These are phyloP conservation scores for Backusella australiensis DNA, from an alignment of 192 early-diverging fungal genomes.

Conservation along the genomic window DNA sequence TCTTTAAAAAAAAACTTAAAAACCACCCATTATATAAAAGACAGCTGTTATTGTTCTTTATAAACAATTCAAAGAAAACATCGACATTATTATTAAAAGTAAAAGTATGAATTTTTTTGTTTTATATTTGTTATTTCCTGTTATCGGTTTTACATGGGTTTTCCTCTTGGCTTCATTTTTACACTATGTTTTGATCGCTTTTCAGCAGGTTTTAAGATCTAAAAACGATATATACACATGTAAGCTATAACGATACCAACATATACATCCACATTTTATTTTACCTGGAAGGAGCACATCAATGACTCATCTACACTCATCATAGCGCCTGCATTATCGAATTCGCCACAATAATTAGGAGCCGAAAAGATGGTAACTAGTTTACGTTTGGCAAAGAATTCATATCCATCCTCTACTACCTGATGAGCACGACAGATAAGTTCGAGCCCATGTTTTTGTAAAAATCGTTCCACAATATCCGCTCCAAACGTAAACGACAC, in stretches of 20 bases:
- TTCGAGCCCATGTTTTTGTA: constrained; percentile 97
- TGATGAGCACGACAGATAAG: constrained; percentile 92
- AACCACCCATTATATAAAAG: background rate
- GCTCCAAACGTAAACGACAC: constrained; percentile 96
- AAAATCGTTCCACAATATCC: constrained; percentile 76
- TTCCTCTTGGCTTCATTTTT: background rate
- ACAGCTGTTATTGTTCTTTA: background rate
- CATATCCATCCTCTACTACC: constrained; percentile 98
- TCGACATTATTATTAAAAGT: constrained; percentile 1
- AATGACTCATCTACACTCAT: constrained; percentile 53
- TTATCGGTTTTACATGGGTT: background rate
- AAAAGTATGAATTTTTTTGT: background rate
- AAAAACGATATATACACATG: background rate
- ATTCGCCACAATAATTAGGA: constrained; percentile 5
- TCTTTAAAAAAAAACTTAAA: background rate
- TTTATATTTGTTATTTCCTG: background rate
- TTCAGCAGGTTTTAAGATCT: background rate
- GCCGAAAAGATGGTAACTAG: constrained; percentile 66
- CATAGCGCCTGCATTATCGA: constrained; percentile 81
- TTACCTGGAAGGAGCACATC: constrained; percentile 87
- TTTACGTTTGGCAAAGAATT: constrained; percentile 89
- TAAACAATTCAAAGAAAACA: background rate
- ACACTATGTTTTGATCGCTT: background rate
- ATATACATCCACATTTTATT: background rate
- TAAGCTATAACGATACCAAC: background rate